Conservation (phyloP, 2,329 filamentous ascomycete species). For the Colletotrichum sp. region DNA sequence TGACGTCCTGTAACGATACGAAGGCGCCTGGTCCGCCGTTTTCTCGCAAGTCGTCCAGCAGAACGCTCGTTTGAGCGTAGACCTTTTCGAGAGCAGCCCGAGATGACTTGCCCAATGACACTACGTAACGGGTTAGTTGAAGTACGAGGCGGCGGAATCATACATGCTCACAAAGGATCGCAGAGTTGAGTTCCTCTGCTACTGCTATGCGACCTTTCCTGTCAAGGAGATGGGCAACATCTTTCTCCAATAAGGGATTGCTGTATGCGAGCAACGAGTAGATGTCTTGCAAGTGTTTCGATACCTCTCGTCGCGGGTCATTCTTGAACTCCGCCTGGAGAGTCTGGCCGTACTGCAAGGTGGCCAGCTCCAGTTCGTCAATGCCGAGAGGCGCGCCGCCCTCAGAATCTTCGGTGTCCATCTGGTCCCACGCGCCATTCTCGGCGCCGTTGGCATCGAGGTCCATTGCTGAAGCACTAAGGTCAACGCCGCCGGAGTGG, state of each 20-base stretch:
- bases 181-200: conserved; percentile 92
- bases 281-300: conserved; percentile 79
- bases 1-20: conserved; percentile 64
- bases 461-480: conserved; percentile 58
- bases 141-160: not conserved
- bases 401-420: conserved; percentile 57
- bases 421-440: conserved; percentile 47
- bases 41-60: conserved; percentile 82
- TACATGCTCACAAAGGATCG: conserved; percentile 76
- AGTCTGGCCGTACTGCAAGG: conserved; percentile 79
- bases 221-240: conserved; percentile 81
- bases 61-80: conserved; percentile 83
- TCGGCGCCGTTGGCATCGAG: conserved; percentile 56
- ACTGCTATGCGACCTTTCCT: conserved; percentile 75
- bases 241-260: conserved; percentile 76
- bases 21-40: conserved; percentile 85
- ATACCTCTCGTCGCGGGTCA: conserved; percentile 73
- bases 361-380: conserved; percentile 65
- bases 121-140: conserved; percentile 48
- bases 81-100: conserved; percentile 84
- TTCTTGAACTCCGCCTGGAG: conserved; percentile 78
- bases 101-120: conserved; percentile 88
- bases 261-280: conserved; percentile 88
- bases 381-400: conserved; percentile 25
- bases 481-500: conserved; percentile 47